These are phyloP conservation scores for Plantago lanceolata DNA, from an alignment of 305 asterid species.

Conservation along the genomic window DNA sequence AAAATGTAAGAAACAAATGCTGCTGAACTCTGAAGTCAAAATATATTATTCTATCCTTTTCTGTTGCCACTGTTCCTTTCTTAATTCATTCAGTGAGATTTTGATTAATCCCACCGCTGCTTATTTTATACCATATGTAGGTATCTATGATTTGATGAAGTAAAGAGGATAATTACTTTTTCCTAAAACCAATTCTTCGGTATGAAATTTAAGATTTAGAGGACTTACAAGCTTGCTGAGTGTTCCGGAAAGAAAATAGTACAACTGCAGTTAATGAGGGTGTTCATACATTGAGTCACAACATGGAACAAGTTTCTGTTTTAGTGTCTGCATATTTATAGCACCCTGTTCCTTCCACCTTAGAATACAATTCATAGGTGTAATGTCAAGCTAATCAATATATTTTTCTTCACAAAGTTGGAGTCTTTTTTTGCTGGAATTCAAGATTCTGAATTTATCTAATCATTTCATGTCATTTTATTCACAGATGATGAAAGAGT, in stretches of 20 bases:
- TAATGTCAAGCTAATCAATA: not conserved
- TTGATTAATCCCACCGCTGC: not conserved
- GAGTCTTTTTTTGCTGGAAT: not conserved
- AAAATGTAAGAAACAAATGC: slow-evolving; percentile 2
- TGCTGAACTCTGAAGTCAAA: not conserved
- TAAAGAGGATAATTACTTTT: too few relatives aligned
- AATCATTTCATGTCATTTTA: slow-evolving; percentile 22
- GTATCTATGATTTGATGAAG: not conserved
- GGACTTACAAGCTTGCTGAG: not conserved
- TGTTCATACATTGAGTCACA: too few relatives aligned
- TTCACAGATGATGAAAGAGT: slow-evolving; percentile 97
- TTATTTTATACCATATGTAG: not conserved
- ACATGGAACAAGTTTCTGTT: too few relatives aligned
- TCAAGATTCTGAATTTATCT: slow-evolving; percentile 8
- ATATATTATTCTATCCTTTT: not conserved
- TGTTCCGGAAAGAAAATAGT: not conserved
- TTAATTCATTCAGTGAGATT: not conserved
- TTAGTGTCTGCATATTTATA: not conserved
- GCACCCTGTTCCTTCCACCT: not conserved
- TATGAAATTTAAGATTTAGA: not conserved
- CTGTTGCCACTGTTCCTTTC: not conserved
- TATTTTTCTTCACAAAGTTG: not conserved
- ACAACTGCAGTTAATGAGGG: not conserved
- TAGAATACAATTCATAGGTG: not conserved
- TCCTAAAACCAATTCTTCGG: not conserved